Percentiles rank a stretch among this genome's conserved stretches.
These are phyloP conservation scores for Geotrichum klebahnii DNA, from an alignment of 1,139 yeast species.

Conservation along the genomic window DNA sequence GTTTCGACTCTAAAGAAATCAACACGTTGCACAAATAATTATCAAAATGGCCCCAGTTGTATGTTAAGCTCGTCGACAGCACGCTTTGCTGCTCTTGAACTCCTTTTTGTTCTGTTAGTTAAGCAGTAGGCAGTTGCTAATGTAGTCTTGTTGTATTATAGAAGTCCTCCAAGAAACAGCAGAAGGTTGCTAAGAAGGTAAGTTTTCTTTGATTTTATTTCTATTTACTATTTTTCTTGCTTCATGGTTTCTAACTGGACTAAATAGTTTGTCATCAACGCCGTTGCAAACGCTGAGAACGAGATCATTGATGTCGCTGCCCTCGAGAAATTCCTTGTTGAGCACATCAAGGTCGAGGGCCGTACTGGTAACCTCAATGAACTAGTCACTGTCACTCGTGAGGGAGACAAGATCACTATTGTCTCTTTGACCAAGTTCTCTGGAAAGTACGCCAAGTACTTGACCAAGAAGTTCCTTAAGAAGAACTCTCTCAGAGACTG, in stretches of 20 bases:
- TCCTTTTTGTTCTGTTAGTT: constrained; percentile 28
- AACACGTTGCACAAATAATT: too few relatives aligned
- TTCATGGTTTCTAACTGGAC: not conserved
- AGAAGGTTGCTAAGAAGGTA: constrained; percentile 41
- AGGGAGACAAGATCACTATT: constrained; percentile 77
- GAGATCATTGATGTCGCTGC: constrained; percentile 93
- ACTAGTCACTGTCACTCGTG: constrained; percentile 81
- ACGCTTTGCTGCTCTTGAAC: constrained; percentile 31
- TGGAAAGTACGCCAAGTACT: constrained; percentile 99
- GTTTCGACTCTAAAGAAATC: too few relatives aligned
- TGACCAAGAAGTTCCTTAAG: constrained; percentile 99
- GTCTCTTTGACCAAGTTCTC: constrained; percentile 94
- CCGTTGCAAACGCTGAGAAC: constrained; percentile 94
- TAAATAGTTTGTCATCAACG: constrained; percentile 76
- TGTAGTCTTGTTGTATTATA: constrained; percentile 35
- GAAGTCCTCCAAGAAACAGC: constrained; percentile 71
- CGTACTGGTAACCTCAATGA: constrained; percentile 96
- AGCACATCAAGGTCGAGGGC: constrained; percentile 98
- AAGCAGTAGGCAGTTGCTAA: constrained; percentile 47
- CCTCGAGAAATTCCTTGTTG: constrained; percentile 95
- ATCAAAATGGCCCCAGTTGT: constrained; percentile 83
- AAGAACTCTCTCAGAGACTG: constrained; percentile 97
- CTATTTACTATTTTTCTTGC: not conserved
- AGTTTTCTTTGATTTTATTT: not conserved
- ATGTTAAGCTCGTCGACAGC: constrained; percentile 44